Percentiles rank a stretch among this genome's conserved stretches.
These are phyloP conservation scores for Yamadazyma triangularis DNA, from an alignment of 1,139 yeast species.

Conservation along the genomic window DNA sequence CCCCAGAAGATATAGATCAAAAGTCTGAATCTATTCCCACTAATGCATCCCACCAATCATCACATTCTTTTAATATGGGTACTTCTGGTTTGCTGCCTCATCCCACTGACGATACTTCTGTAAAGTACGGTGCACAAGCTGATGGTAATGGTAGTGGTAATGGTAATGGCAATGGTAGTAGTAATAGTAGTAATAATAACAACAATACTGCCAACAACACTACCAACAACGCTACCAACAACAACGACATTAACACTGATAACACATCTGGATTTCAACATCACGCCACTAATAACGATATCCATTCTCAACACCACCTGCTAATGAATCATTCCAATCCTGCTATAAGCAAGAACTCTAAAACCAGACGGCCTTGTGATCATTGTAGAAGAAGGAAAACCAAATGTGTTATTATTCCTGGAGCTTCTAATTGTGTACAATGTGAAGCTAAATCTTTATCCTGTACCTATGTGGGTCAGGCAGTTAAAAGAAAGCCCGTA, in stretches of 20 bases:
- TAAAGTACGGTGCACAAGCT: no score
- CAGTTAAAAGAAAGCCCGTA: conserved; percentile 29
- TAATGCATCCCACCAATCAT: no score
- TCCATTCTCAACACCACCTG: background rate
- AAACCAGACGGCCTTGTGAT: conserved; percentile 53
- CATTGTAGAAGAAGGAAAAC: conserved; percentile 65
- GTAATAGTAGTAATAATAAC: background rate
- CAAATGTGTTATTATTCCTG: conserved; percentile 60
- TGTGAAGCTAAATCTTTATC: conserved; percentile 66
- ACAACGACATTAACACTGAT: background rate
- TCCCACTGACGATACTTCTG: no score
- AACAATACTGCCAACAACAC: conserved; percentile 1
- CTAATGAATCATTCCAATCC: background rate
- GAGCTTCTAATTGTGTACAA: conserved; percentile 55
- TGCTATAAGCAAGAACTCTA: conserved; percentile 1
- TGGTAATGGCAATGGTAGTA: background rate
- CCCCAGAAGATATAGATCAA: conserved; percentile 6
- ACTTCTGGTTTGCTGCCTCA: no score
- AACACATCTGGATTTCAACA: background rate
- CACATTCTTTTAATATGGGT: no score
- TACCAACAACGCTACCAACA: background rate
- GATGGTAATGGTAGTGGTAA: conserved; percentile 2
- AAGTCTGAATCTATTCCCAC: no score
- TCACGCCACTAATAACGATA: no score
- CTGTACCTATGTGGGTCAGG: conserved; percentile 48